These are phyloP conservation scores for Sphaerostilbella broomeana DNA, from an alignment of 2,329 filamentous ascomycete species.

Conservation along the genomic window DNA sequence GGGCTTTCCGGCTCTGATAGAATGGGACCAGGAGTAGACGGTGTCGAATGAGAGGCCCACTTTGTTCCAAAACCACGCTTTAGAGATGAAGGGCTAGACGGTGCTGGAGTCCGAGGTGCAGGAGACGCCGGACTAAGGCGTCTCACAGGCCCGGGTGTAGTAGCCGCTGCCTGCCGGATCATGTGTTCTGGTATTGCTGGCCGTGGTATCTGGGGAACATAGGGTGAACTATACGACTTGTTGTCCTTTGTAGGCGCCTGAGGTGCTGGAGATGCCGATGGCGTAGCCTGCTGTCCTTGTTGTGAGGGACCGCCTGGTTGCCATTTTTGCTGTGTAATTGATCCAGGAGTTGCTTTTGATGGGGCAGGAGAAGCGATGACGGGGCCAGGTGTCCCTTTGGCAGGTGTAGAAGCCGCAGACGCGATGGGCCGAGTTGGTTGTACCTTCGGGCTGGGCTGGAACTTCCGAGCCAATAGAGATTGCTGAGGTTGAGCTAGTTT, in stretches of 20 bases:
- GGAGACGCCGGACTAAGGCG: slow-evolving; percentile 25
- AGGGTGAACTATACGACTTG: slow-evolving; percentile 24
- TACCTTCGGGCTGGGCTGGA: slow-evolving; percentile 11
- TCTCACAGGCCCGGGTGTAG: slow-evolving; percentile 27
- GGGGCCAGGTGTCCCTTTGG: slow-evolving; percentile 17
- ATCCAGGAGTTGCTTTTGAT: slow-evolving; percentile 5
- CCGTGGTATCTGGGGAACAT: slow-evolving; percentile 27
- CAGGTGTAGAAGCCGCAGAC: slow-evolving; percentile 25
- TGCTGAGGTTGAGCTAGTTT: slow-evolving; percentile 7
- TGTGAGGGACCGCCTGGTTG: slow-evolving; percentile 25
- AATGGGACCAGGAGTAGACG: slow-evolving; percentile 47
- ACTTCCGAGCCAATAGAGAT: slow-evolving; percentile 12
- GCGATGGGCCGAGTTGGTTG: slow-evolving; percentile 25
- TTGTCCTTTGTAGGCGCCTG: slow-evolving; percentile 22
- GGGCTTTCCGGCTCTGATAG: slow-evolving; percentile 42
- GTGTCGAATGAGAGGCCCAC: slow-evolving; percentile 52
- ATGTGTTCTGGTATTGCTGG: slow-evolving; percentile 37
- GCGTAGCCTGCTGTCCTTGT: slow-evolving; percentile 20
- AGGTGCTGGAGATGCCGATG: slow-evolving; percentile 21
- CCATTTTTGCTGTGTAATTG: slow-evolving; percentile 24
- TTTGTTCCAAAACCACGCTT: slow-evolving; percentile 44
- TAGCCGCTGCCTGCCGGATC: slow-evolving; percentile 33
- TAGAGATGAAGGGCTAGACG: slow-evolving; percentile 23
- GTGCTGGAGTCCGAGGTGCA: slow-evolving; percentile 30
- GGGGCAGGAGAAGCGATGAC: slow-evolving; percentile 20